Conservation (phyloP, 2,329 filamentous ascomycete species). For the Stemphylium beticola region DNA sequence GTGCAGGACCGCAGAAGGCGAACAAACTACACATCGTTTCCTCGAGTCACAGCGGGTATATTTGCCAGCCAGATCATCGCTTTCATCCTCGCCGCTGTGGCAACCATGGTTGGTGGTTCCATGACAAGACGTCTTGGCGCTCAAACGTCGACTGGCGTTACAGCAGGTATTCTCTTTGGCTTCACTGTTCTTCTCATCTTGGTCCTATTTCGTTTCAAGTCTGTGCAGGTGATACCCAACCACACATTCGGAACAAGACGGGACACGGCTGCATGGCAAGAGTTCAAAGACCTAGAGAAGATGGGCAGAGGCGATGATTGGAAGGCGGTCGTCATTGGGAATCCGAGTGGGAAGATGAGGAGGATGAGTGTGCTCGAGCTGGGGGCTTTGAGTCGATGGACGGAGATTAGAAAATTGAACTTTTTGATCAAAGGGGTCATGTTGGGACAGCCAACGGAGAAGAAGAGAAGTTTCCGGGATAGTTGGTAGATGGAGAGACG, state of each 20-base stretch:
- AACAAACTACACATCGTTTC: slow-evolving; percentile 78
- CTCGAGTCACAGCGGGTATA: slow-evolving; percentile 73
- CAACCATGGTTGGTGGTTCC: slow-evolving; percentile 72
- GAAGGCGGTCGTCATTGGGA: slow-evolving; percentile 74
- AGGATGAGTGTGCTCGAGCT: slow-evolving; percentile 75
- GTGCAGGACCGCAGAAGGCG: slow-evolving; percentile 54
- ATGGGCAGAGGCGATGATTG: slow-evolving; percentile 60
- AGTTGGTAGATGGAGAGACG: slow-evolving; percentile 6
- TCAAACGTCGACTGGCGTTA: slow-evolving; percentile 70
- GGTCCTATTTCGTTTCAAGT: slow-evolving; percentile 69
- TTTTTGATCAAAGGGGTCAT: slow-evolving; percentile 39
- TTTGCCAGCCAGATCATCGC: slow-evolving; percentile 72
- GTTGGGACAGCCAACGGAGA: slow-evolving; percentile 23
- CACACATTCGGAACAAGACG: slow-evolving; percentile 54
- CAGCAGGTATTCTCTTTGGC: slow-evolving; percentile 69
- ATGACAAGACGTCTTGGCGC: slow-evolving; percentile 71
- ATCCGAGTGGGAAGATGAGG: slow-evolving; percentile 71
- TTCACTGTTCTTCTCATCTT: slow-evolving; percentile 68
- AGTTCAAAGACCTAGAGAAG: slow-evolving; percentile 49
- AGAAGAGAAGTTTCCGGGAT: slow-evolving; percentile 6
- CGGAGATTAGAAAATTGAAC: slow-evolving; percentile 67
- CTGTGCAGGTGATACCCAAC: slow-evolving; percentile 72
- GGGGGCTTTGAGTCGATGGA: slow-evolving; percentile 72
- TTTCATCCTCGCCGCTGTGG: slow-evolving; percentile 71
- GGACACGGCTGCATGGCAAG: slow-evolving; percentile 39